phyloP scores from a whole-genome alignment of 148 eudicot genomes.

The Euryodendron excelsum region DNA sequence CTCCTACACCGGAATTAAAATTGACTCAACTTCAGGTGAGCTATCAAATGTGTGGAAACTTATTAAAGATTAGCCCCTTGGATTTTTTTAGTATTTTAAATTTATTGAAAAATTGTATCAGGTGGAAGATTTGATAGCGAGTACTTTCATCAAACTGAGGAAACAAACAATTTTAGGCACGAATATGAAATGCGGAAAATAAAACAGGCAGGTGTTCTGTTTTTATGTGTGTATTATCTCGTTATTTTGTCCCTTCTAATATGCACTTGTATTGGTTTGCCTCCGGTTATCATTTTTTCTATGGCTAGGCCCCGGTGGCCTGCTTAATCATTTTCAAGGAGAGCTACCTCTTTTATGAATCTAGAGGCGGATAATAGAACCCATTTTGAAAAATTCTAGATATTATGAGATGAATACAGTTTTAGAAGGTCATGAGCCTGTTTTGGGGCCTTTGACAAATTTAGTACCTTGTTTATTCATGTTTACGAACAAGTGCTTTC shows the following conservation, averaged over 20 bases:
- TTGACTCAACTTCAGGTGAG: constrained; percentile 51
- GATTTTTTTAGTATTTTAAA: not conserved
- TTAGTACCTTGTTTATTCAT: not conserved
- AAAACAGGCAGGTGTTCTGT: constrained; percentile 47
- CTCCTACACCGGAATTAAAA: constrained; percentile 45
- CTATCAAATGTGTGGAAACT: not conserved
- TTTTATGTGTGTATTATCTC: not conserved
- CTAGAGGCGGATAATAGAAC: not conserved
- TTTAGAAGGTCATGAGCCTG: not conserved
- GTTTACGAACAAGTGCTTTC: not conserved
- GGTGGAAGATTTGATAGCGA: constrained; percentile 38
- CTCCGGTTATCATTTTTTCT: not conserved
- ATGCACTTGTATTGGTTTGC: not conserved
- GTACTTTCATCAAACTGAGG: constrained; percentile 50
- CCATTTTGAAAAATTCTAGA: not conserved
- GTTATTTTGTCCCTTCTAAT: not conserved
- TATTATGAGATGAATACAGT: not conserved
- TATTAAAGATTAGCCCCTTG: not conserved
- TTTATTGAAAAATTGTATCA: constrained; percentile 14
- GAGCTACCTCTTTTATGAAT: not conserved
- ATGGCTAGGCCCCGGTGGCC: no score
- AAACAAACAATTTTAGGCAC: constrained; percentile 51
- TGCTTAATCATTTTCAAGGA: not conserved
- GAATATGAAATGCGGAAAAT: constrained; percentile 75
- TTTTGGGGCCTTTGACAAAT: not conserved